Base-by-base conservation (phyloP, 73 alveolate genomes). In the Paramecium sexaurelia region DNA sequence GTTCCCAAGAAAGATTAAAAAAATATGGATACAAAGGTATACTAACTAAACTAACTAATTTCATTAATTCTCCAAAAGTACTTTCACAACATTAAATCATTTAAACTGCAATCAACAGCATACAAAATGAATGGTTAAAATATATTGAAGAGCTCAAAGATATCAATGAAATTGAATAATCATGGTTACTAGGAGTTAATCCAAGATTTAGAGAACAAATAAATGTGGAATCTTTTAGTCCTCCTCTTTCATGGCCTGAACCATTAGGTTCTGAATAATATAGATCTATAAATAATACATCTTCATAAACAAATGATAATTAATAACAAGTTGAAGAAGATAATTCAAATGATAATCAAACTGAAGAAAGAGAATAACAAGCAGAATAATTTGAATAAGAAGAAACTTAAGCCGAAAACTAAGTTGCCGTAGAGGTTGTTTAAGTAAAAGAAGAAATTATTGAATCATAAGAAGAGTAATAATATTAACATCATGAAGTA, bases 151-250 rank as follows among this genome's bases (percentile, higher is more conserved):
- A 33, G 15, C 35, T 71, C 9, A 20, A 29, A 71, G 61, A 9
- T 33, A 20, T 37, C 3, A 71, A 71, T 71, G 33, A 37, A 35
- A 71, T 33, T 29, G 86, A 71, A 71, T 71, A 71, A 71, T 3
- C 29, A 35, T 71, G 86, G 86, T 27, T 71, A 8, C 9, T 71
- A n/a, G 86, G 86, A 32, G n/a, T 71, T 7, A 71, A 71, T 71
- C 86, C 86, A 37, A 71, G 26, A 71, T 71, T 20, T 9, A 71
- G 86, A 71, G 86, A 71, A 36, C 45, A 61, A 61, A 26, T 61
- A 26, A 61, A 61, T 32, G 83, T 61, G 24, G 83, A 61, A 11
- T 61, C 47, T 7, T 61, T 2, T 11, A 61, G 83, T 32, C 83
- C 83, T 29, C 83, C 83, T 29, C 43, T 61, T 11, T 19, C 6